A percentile compares a stretch with the other conserved stretches of the same genome.
These are phyloP conservation scores for Herpomyces periplanetae DNA, from an alignment of 2,329 filamentous ascomycete species.

Conservation along the genomic window DNA sequence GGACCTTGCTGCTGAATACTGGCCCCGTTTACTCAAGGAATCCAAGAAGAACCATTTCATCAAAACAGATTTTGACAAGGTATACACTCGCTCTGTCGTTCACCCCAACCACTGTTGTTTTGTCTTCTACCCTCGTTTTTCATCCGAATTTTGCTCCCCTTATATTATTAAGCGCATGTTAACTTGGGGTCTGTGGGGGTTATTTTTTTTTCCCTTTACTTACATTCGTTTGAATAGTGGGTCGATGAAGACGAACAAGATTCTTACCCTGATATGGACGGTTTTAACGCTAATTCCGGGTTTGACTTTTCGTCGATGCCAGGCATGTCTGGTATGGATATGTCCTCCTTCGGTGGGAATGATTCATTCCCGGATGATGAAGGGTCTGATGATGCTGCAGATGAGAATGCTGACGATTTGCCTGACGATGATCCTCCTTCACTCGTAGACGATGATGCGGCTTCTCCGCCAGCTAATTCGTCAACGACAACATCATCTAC, in stretches of 20 bases:
- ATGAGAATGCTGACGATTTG: too few relatives aligned
- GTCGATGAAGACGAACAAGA: conserved; percentile 96
- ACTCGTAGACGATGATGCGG: too few relatives aligned
- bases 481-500: too few relatives aligned
- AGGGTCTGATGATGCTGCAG: too few relatives aligned
- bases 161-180: not conserved
- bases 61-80: conserved; percentile 96
- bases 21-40: conserved; percentile 77
- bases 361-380: too few relatives aligned
- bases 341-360: too few relatives aligned
- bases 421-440: too few relatives aligned
- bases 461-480: too few relatives aligned
- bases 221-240: conserved; percentile 17
- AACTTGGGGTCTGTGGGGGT: not conserved
- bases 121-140: conserved; percentile 1
- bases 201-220: conserved; percentile 3
- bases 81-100: conserved; percentile 9
- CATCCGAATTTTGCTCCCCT: not conserved
- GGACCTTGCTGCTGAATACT: conserved; percentile 71
- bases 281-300: too few relatives aligned
- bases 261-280: conserved; percentile 38
- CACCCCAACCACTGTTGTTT: conserved; percentile 3
- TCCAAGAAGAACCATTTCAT: conserved; percentile 64
- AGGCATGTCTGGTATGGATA: too few relatives aligned
- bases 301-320: too few relatives aligned